These are phyloP conservation scores for Chalciporus sp. DNA, from an alignment of 1,284 basidiomycete genomes.

Conservation along the genomic window DNA sequence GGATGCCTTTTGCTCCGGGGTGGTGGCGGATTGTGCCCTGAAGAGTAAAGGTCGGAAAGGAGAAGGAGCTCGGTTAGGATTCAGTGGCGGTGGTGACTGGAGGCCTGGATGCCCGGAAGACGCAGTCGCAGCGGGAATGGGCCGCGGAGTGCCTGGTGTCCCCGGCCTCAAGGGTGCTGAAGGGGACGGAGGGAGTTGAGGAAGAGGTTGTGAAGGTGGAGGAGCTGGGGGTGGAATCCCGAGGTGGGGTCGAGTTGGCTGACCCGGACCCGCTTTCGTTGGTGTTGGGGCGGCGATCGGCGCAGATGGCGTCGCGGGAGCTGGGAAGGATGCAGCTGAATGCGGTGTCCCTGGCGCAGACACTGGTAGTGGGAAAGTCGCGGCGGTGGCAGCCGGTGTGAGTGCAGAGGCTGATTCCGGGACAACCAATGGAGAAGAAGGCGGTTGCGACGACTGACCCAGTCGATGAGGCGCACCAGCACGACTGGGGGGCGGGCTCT, in stretches of 20 bases:
- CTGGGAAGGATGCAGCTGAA: conserved; percentile 16
- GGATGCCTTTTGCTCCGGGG: background rate
- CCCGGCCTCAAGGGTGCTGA: background rate
- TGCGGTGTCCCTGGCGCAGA: conserved; percentile 27
- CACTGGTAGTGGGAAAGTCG: conserved; percentile 15
- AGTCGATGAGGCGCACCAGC: conserved; percentile 11
- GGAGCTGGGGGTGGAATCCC: conserved; percentile 32
- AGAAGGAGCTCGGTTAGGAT: conserved; percentile 17
- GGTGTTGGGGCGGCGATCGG: conserved; percentile 1
- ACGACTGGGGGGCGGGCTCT: conserved; percentile 29
- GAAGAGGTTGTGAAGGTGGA: conserved; percentile 33
- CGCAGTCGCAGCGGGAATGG: conserved; percentile 19
- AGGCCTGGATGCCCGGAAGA: background rate
- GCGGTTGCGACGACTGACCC: conserved; percentile 9
- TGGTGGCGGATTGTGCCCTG: conserved; percentile 1
- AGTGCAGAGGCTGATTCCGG: conserved; percentile 7
- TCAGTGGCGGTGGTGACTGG: conserved; percentile 17
- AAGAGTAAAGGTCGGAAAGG: conserved; percentile 30
- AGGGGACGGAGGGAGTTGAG: conserved; percentile 28
- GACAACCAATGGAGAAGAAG: conserved; percentile 12
- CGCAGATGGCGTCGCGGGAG: background rate
- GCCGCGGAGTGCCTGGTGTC: conserved; percentile 15
- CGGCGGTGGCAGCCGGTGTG: conserved; percentile 9
- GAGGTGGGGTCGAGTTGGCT: conserved; percentile 28
- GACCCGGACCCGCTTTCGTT: conserved; percentile 5